phyloP scores from a whole-genome alignment of 2,329 filamentous ascomycete genomes.

The Verticillium nonalfalfae region DNA sequence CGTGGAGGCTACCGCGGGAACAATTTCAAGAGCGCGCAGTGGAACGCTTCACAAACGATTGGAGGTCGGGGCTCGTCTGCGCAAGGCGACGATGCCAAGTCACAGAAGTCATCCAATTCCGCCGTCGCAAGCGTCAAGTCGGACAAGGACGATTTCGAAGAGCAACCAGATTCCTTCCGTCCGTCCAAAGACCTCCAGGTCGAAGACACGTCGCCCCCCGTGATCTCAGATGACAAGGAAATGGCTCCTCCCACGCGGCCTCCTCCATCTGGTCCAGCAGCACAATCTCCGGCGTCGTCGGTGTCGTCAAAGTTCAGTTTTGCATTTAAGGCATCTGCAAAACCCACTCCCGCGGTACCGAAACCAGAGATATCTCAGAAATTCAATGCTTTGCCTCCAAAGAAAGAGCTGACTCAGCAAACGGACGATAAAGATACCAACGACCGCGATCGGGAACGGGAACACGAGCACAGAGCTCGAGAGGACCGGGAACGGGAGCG shows the following conservation, averaged over 20 bases:
- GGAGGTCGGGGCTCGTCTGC: conserved; percentile 31
- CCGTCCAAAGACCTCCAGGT: conserved; percentile 59
- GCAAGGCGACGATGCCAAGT: conserved; percentile 21
- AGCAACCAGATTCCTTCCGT: conserved; percentile 54
- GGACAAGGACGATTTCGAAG: conserved; percentile 29
- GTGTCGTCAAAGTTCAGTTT: conserved; percentile 86
- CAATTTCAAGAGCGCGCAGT: conserved; percentile 64
- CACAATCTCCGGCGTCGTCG: conserved; percentile 39
- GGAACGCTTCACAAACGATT: conserved; percentile 49
- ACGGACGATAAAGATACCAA: conserved; percentile 17
- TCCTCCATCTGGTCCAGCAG: conserved; percentile 46
- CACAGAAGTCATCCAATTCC: conserved; percentile 15
- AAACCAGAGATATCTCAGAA: conserved; percentile 63
- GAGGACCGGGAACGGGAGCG: conserved; percentile 38
- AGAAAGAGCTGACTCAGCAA: conserved; percentile 31
- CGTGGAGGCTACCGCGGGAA: conserved; percentile 49
- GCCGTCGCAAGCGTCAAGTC: conserved; percentile 9
- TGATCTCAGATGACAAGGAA: conserved; percentile 36
- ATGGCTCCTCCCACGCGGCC: conserved; percentile 51
- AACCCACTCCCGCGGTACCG: conserved; percentile 47
- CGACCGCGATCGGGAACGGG: conserved; percentile 29
- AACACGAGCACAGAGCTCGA: conserved; percentile 41
- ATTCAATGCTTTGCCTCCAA: conserved; percentile 56
- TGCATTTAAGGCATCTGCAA: conserved; percentile 73
- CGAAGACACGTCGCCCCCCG: conserved; percentile 45